Evolutionary conservation across 75 land plant species (phyloP), one percentile per base, ranked within the genome.

Genomic region (Sequoia sempervirens): DNA sequence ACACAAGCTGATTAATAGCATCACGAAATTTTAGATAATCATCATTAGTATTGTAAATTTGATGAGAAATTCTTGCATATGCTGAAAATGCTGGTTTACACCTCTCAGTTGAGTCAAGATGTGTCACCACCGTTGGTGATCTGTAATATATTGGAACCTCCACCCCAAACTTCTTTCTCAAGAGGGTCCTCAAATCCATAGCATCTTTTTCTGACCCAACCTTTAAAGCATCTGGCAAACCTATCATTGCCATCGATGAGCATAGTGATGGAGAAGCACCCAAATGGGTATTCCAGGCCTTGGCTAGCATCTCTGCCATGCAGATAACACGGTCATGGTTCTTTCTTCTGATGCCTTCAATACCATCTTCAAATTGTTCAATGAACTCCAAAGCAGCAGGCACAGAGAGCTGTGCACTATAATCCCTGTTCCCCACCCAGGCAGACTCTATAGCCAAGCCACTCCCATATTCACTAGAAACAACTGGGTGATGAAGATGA

Each of bases 401-500:
- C 18, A 86, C 86, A n/a, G 88, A 83, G 18, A 89, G 82, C 52
- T 90, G 91, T 34, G 91, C 82, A 85, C 91, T 89, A 86, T 90
- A 90, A 68, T 90, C 91, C 40, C 91, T 84, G 64, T 90, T 89
- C 15, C 91, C 91, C 20, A 90, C 66, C 91, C 91, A 90, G 23
- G 81, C 66, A 83, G 91, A 86, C 66, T 90, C 91, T 2, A 79
- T 72, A n/a, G 78, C 85, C 34, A 90, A 79, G 26, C 91, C 91
- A 1, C 72, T 34, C 6, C 88, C 88, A 54, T 89, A 89, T 23
- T 86, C 81, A 79, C 90, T 91, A 12, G 91, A 86, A 18, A 89
- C 83, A 75, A 90, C 84, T 2, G 91, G 91, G 83, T 90, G 91
- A 73, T 89, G 91, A 14, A 89, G 88, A 26, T 86, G 69, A 20